Evolutionary conservation across 2,329 filamentous ascomycete species (phyloP).

Genomic region (Fusarium chuoi): DNA sequence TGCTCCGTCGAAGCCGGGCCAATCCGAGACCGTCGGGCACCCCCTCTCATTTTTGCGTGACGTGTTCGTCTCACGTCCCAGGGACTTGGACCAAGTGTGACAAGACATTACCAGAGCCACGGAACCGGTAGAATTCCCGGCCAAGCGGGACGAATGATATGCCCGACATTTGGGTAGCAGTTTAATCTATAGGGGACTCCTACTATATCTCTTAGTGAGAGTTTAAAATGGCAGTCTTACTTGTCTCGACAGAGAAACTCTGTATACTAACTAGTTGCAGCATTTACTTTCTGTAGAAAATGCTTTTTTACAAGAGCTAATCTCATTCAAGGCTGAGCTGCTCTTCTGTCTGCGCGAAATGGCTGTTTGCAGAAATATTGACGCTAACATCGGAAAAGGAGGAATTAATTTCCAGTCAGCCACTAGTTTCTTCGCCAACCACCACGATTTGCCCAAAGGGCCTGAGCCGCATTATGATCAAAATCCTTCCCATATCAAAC

Average conservation of each 20-base stretch:
- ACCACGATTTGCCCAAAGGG: not conserved
- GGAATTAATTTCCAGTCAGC: conserved; percentile 5
- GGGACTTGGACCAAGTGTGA: not conserved
- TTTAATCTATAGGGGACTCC: not conserved
- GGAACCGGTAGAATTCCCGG: not conserved
- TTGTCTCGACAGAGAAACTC: not conserved
- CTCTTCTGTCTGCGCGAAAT: not conserved
- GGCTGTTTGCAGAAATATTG: not conserved
- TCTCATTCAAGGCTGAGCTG: not conserved
- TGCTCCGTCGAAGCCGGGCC: not conserved
- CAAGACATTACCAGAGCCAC: not conserved
- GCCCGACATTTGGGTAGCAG: not conserved
- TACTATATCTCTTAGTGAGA: not conserved
- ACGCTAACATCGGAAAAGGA: not conserved
- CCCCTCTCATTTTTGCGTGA: not conserved
- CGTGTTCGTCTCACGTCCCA: not conserved
- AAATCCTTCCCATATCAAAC: not conserved
- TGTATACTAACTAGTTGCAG: not conserved
- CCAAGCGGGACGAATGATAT: not conserved
- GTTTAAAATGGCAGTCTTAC: not conserved
- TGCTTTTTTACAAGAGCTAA: not conserved
- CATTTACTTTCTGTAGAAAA: not conserved
- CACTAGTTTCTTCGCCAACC: not conserved
- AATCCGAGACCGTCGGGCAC: not conserved
- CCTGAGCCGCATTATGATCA: not conserved